Conservation (phyloP, 2,329 filamentous ascomycete genomes). For the Aspergillus tanneri region DNA sequence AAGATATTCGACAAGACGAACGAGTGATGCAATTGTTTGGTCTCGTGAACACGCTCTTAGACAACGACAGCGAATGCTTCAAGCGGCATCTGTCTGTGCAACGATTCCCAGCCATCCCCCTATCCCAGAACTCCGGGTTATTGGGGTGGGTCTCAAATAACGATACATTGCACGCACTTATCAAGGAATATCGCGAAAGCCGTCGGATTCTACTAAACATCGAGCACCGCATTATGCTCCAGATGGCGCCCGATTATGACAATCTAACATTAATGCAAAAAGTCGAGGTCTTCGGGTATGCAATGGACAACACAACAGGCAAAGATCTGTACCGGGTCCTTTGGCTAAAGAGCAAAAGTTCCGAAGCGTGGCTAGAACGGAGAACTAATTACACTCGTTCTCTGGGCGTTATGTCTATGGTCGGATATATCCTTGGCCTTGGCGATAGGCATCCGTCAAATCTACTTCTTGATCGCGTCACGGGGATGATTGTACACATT, state of each 20-base stretch:
- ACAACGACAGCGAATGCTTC: constrained; percentile 92
- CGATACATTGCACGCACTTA: constrained; percentile 92
- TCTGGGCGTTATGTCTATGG: constrained; percentile 99
- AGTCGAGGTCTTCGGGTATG: constrained; percentile 98
- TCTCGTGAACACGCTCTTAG: constrained; percentile 90
- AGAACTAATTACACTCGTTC: constrained; percentile 99
- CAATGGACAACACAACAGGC: constrained; percentile 96
- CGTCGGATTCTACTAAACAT: constrained; percentile 98
- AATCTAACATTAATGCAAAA: constrained; percentile 99
- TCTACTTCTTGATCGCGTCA: constrained; percentile 92
- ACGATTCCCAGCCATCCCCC: constrained; percentile 87
- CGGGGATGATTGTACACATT: constrained; percentile 96
- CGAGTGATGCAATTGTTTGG: constrained; percentile 99
- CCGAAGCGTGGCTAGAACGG: constrained; percentile 94
- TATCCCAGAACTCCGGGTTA: constrained; percentile 94
- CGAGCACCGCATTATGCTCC: constrained; percentile 98
- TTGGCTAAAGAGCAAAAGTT: constrained; percentile 98
- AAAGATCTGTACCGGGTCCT: constrained; percentile 97
- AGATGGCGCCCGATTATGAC: constrained; percentile 99
- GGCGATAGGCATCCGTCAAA: constrained; percentile 98
- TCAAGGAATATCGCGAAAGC: constrained; percentile 94
- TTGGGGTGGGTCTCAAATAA: constrained; percentile 98
- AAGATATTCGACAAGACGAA: constrained; percentile 98
- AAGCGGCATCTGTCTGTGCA: constrained; percentile 97
- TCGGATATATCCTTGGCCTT: constrained; percentile 94